These are phyloP conservation scores for Daldinia caldariorum DNA, from an alignment of 495 filamentous ascomycete genomes.

Conservation along the genomic window DNA sequence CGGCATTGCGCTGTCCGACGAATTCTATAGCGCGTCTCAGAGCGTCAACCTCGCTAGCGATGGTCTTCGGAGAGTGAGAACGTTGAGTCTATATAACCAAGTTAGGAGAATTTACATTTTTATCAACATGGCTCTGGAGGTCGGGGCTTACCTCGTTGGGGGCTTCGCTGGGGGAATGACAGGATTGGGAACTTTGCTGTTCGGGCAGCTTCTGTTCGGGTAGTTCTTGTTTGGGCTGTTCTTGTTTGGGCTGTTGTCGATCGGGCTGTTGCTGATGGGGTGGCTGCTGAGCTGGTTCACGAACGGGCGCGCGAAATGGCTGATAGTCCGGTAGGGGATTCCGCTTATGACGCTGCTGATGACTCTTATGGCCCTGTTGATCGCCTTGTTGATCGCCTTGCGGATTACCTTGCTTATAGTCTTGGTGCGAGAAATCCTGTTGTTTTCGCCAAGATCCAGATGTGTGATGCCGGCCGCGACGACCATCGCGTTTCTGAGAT, in stretches of 20 bases:
- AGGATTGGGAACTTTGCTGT: neutral
- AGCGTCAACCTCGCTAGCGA: neutral
- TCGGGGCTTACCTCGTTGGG: neutral
- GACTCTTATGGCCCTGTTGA: neutral
- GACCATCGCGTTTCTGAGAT: neutral
- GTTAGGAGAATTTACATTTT: neutral
- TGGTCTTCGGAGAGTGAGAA: neutral
- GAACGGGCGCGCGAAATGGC: neutral
- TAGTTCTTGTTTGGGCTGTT: no score
- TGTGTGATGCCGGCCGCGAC: neutral
- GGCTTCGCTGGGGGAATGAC: neutral
- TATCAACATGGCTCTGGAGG: neutral
- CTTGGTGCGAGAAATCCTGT: neutral
- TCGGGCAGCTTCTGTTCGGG: no score
- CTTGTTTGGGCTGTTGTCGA: no score
- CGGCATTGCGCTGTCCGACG: neutral
- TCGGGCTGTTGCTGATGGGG: neutral
- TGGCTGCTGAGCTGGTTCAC: neutral
- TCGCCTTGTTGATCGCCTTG: neutral
- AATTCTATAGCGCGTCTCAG: neutral
- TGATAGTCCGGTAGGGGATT: neutral
- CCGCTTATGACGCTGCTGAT: neutral
- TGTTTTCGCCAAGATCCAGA: neutral
- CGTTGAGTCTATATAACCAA: neutral
- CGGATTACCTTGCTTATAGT: neutral